phyloP scores from a whole-genome alignment of 2,329 filamentous ascomycete species.

The Thermothelomyces thermophilus region DNA sequence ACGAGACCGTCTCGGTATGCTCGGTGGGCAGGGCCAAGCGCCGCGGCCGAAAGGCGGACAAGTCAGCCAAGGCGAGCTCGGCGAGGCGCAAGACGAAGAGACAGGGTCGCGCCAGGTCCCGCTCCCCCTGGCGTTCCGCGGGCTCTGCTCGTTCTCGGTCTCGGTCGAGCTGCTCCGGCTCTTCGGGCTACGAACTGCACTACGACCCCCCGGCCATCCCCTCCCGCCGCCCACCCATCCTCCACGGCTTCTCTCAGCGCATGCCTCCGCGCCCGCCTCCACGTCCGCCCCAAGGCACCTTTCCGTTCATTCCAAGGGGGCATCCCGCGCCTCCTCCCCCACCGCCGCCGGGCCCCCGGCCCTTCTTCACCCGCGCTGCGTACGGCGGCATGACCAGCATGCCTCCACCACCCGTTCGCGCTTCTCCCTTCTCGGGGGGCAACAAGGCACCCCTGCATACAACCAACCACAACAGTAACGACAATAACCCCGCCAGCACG shows the following conservation, averaged over 20 bases:
- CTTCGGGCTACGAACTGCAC: slow-evolving; percentile 2
- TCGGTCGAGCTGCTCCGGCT: slow-evolving; percentile 4
- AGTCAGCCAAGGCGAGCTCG: slow-evolving; percentile 6
- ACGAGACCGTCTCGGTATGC: slow-evolving; percentile 21
- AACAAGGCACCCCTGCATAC: neutral
- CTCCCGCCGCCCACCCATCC: slow-evolving; percentile 22
- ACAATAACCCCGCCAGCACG: too few species aligned
- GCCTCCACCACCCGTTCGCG: neutral
- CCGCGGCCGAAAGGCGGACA: slow-evolving; percentile 7
- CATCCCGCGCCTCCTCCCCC: slow-evolving; percentile 1
- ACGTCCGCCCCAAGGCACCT: neutral
- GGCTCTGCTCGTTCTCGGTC: slow-evolving; percentile 14
- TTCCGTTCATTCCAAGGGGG: neutral
- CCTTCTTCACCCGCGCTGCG: neutral
- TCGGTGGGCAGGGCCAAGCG: slow-evolving; percentile 7
- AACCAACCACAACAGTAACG: too few species aligned
- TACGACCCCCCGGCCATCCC: slow-evolving; percentile 12
- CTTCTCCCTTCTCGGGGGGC: neutral
- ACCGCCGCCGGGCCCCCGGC: neutral
- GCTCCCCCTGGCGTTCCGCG: slow-evolving; percentile 14
- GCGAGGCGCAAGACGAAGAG: slow-evolving; percentile 5
- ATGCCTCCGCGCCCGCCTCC: slow-evolving; percentile 5
- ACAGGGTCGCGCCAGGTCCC: slow-evolving; percentile 16
- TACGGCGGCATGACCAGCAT: neutral
- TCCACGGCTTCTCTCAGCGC: slow-evolving; percentile 26